Base-by-base conservation (phyloP, 83 land plant genomes). In the Thuja plicata region DNA sequence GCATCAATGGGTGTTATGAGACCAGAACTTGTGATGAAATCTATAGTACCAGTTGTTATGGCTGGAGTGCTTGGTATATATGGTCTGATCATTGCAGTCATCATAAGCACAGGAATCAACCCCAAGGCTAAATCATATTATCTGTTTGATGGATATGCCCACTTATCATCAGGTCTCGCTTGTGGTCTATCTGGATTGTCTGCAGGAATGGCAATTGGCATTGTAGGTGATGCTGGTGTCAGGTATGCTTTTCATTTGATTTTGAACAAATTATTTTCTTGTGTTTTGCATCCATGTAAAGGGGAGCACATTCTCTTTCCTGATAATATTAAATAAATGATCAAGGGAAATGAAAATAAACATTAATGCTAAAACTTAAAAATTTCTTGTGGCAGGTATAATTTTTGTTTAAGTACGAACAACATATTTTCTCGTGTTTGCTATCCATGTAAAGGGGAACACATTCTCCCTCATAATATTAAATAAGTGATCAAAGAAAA, bases 1-100 rank as follows among this genome's bases (percentile, higher is more conserved):
- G 95, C 95, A 46, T 92, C 94, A 27, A 92, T 94, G 95, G 95
- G 95, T 21, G 95, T 94, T 40, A 94, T 94, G 95, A 80, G 94
- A 84, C 95, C 95, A 52, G 95, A 94, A 88, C 91, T 94, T n/a
- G 95, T 94, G 62, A 94, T 94, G 95, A 94, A 92, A 90, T 94
- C 95, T 60, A 94, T 94, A 54, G 95, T 94, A 77, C 95, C 95
- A n/a, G 95, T 94, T 30, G 95, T 94, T 89, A 94, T 94, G 95
- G 95, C 95, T 38, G 95, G 95, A 84, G 95, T 94, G 87, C 85
- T 94, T 41, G 95, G 95, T 81, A 94, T 94, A 77, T 94, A 94
- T 88, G 95, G 95, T 54, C 84, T 94, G 43, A 94, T 94, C 87
- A 94, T 94, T 88, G 95, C 95, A 60, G 95, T 94, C 24, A 94